A percentile compares a stretch with the other conserved stretches of the same genome.
Evolutionary conservation across 495 filamentous ascomycete species (phyloP).

Genomic region (Podospora anserina): DNA sequence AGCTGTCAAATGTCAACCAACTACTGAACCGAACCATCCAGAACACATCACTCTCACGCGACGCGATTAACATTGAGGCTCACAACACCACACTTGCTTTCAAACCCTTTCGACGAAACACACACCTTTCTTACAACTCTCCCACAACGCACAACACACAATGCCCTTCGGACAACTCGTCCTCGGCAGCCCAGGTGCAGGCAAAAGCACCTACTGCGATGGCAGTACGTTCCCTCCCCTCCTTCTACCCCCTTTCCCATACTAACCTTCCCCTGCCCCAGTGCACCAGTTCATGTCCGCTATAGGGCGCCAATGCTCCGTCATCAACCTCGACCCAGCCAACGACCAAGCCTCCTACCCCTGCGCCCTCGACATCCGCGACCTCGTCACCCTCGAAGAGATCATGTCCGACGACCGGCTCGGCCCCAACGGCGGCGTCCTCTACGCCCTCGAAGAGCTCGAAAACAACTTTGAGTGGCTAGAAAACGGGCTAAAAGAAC

Average conservation of each 20-base stretch:
- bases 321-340: slow-evolving; percentile 95
- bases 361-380: slow-evolving; percentile 85
- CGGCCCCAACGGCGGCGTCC: slow-evolving; percentile 85
- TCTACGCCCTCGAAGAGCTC: slow-evolving; percentile 94
- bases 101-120: neutral
- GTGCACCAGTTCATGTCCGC: slow-evolving; percentile 96
- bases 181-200: slow-evolving; percentile 86
- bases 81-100: neutral
- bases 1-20: neutral
- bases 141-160: slow-evolving; percentile 7
- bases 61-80: neutral
- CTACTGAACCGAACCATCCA: neutral
- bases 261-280: slow-evolving; percentile 15
- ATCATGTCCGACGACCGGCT: slow-evolving; percentile 91
- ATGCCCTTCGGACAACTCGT: slow-evolving; percentile 70
- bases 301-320: slow-evolving; percentile 88
- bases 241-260: neutral
- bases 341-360: slow-evolving; percentile 81
- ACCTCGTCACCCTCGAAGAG: slow-evolving; percentile 84
- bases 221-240: slow-evolving; percentile 56
- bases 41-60: neutral
- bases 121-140: neutral
- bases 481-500: slow-evolving; percentile 67
- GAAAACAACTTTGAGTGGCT: slow-evolving; percentile 91
- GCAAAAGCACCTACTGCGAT: slow-evolving; percentile 97